Conservation (phyloP, 2,329 filamentous ascomycete genomes). For the Talaromyces atroroseus region DNA sequence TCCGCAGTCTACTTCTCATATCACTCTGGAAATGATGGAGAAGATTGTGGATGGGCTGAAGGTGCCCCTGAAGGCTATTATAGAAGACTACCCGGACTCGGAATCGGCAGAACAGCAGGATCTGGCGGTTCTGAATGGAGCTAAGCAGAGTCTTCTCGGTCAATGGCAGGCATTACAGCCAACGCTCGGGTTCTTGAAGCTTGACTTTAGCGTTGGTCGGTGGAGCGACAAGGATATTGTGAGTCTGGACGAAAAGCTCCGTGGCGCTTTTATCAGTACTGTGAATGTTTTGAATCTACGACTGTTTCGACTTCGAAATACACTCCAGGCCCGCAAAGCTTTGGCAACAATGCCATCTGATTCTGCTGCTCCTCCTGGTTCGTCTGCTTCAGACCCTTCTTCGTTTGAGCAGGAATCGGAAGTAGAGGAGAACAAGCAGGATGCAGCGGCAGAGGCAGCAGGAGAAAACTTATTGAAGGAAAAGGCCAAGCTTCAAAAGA, state of each 20-base stretch:
- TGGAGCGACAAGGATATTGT: constrained; percentile 28
- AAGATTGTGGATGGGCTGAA: constrained; percentile 25
- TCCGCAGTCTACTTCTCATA: constrained; percentile 46
- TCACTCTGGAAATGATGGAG: constrained; percentile 33
- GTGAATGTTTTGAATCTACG: neutral
- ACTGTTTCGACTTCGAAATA: neutral
- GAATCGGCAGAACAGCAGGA: neutral
- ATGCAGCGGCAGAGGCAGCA: neutral
- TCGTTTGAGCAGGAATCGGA: no score
- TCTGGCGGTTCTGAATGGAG: neutral
- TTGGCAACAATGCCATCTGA: neutral
- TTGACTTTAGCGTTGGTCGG: constrained; percentile 44
- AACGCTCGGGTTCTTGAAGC: constrained; percentile 38
- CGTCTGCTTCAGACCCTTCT: no score
- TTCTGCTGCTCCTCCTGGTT: neutral
- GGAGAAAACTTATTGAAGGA: no score
- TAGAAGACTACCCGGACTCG: neutral
- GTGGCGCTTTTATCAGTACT: neutral
- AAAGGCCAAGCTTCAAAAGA: neutral
- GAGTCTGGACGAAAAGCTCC: neutral
- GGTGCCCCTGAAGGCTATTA: constrained; percentile 28
- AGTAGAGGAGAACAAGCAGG: neutral
- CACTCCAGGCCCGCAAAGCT: neutral
- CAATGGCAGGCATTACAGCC: constrained; percentile 1
- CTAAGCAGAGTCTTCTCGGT: neutral